Conservation (phyloP, 805 yeast species). For the Saturnispora hagleri region DNA sequence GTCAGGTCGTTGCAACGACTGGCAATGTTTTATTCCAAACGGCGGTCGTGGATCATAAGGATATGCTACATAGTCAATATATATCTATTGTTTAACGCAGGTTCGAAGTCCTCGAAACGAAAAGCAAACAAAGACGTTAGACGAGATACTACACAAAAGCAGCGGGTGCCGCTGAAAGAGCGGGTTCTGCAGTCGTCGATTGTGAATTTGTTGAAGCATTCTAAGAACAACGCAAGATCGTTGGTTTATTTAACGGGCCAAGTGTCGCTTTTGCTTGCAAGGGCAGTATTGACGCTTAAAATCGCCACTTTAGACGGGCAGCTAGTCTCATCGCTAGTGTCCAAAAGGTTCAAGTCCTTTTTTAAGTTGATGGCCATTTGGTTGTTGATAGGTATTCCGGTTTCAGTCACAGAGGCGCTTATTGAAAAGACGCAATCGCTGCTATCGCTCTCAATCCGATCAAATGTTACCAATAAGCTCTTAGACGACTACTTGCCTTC, state of each 20-base stretch:
- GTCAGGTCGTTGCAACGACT: constrained; percentile 6
- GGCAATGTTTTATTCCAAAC: constrained; percentile 15
- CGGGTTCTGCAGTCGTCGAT: background rate
- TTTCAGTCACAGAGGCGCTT: constrained; percentile 67
- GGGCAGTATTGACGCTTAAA: constrained; percentile 69
- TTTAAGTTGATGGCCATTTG: constrained; percentile 56
- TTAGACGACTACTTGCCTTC: constrained; percentile 67
- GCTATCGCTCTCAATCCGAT: constrained; percentile 50
- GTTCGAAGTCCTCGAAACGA: constrained; percentile 12
- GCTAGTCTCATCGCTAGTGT: constrained; percentile 72
- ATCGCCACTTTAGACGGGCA: constrained; percentile 84
- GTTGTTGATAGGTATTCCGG: constrained; percentile 83
- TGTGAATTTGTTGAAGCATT: background rate
- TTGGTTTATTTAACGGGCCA: constrained; percentile 32
- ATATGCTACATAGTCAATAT: constrained; percentile 18
- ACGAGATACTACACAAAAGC: background rate
- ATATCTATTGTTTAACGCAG: constrained; percentile 22
- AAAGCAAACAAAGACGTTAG: background rate
- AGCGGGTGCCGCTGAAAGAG: constrained; percentile 1
- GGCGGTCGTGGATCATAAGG: constrained; percentile 18
- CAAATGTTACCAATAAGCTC: constrained; percentile 53
- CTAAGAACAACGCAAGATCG: constrained; percentile 15
- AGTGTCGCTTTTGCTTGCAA: constrained; percentile 46
- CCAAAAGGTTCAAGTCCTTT: constrained; percentile 58
- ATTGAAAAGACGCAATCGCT: constrained; percentile 52